Percentiles rank a stretch among this genome's conserved stretches.
Evolutionary conservation across 106 monocot species (phyloP).

Genomic region (Dioscorea zingiberensis): DNA sequence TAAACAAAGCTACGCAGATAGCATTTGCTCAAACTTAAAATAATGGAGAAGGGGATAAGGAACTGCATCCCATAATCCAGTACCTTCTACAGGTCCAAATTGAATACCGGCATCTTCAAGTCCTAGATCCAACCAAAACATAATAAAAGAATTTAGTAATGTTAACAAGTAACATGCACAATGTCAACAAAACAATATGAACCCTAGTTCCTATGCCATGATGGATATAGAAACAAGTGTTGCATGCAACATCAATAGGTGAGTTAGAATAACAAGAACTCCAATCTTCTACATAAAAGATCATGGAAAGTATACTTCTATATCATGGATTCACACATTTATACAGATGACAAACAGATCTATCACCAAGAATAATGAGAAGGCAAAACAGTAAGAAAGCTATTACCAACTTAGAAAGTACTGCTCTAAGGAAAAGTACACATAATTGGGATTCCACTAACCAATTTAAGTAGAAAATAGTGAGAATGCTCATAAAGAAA

Average conservation of each 20-base stretch:
- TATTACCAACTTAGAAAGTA: too few species aligned
- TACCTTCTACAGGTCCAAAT: constrained; percentile 83
- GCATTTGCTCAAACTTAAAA: too few species aligned
- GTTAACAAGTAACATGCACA: background rate
- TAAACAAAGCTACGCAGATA: too few species aligned
- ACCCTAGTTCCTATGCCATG: too few species aligned
- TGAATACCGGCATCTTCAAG: constrained; percentile 76
- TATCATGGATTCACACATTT: background rate
- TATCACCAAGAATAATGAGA: too few species aligned
- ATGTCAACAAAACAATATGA: background rate
- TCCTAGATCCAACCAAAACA: constrained; percentile 28
- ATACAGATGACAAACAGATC: too few species aligned
- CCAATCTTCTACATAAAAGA: background rate
- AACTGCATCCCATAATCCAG: too few species aligned
- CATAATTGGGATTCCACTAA: too few species aligned
- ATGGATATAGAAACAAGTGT: background rate
- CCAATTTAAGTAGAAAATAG: too few species aligned
- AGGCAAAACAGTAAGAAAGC: too few species aligned
- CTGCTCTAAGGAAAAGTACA: too few species aligned
- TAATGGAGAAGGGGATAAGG: background rate
- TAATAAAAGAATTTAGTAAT: background rate
- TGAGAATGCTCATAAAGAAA: background rate
- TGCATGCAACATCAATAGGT: background rate
- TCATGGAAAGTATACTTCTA: background rate
- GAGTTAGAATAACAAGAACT: background rate